phyloP scores from a whole-genome alignment of 2,329 filamentous ascomycete genomes.

The Colletotrichum ledebouriae region DNA sequence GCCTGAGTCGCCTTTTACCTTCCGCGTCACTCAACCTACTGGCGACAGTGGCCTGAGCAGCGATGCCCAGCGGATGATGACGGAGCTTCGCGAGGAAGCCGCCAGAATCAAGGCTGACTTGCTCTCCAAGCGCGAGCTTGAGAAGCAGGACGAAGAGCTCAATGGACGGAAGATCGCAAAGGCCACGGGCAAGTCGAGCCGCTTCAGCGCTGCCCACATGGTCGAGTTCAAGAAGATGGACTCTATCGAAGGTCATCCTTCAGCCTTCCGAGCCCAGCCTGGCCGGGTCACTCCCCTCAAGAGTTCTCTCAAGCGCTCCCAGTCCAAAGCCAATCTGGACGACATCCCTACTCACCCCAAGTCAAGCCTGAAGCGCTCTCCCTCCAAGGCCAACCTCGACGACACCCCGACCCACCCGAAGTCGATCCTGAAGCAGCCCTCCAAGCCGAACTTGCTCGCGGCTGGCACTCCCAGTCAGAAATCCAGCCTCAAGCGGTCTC shows the following conservation, averaged over 20 bases:
- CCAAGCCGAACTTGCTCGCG: conserved; percentile 49
- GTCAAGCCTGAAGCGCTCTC: conserved; percentile 51
- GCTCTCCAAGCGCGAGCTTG: conserved; percentile 67
- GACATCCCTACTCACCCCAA: conserved; percentile 52
- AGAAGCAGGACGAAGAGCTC: conserved; percentile 60
- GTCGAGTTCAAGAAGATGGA: conserved; percentile 97
- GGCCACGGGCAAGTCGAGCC: conserved; percentile 81
- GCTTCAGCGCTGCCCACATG: conserved; percentile 89
- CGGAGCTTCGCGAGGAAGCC: conserved; percentile 72
- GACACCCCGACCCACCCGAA: conserved; percentile 45
- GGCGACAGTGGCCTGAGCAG: conserved; percentile 69
- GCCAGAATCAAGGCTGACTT: conserved; percentile 46
- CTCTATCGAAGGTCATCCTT: conserved; percentile 89
- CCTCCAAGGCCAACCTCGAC: conserved; percentile 51
- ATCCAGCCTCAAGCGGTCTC: conserved; percentile 51
- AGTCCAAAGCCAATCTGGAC: conserved; percentile 61
- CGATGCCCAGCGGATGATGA: conserved; percentile 72
- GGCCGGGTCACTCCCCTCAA: conserved; percentile 65
- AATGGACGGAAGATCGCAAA: conserved; percentile 79
- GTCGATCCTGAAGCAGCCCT: conserved; percentile 62
- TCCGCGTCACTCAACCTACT: conserved; percentile 68
- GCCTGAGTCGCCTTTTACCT: conserved; percentile 74
- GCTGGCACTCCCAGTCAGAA: conserved; percentile 51
- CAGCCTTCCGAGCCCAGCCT: conserved; percentile 76
- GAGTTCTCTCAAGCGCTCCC: conserved; percentile 55